Evolutionary conservation across 768 basidiomycete species (phyloP).

Genomic region (Rhodotorula paludigena): DNA sequence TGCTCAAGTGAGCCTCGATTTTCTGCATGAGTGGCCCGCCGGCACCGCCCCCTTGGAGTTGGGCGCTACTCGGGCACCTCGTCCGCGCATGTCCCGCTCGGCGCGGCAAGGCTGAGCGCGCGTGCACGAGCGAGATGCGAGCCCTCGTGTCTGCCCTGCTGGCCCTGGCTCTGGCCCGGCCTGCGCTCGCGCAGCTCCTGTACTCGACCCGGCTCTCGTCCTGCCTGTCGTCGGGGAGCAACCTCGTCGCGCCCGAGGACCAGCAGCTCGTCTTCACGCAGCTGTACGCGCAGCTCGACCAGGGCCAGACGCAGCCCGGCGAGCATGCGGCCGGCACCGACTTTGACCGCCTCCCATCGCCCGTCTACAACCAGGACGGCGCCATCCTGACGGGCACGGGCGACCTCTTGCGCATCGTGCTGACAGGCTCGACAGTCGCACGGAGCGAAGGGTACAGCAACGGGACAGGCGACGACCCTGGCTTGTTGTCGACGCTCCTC

Average conservation of each 20-base stretch:
- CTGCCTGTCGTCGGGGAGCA: neutral
- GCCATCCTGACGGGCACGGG: constrained; percentile 17
- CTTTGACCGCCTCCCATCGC: neutral
- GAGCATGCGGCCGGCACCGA: constrained; percentile 17
- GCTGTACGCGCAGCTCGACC: constrained; percentile 34
- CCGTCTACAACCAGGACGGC: constrained; percentile 19
- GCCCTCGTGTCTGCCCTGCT: neutral
- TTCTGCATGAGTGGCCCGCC: neutral
- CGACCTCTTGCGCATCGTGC: constrained; percentile 29
- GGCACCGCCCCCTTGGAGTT: neutral
- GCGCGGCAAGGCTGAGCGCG: no score
- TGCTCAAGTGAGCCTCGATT: no score
- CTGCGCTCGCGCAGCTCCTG: neutral
- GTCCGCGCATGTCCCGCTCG: no score
- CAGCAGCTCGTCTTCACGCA: constrained; percentile 20
- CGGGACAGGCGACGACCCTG: constrained; percentile 14
- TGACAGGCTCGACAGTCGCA: constrained; percentile 13
- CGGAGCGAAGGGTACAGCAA: constrained; percentile 31
- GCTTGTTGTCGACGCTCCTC: constrained; percentile 27
- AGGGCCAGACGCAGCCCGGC: constrained; percentile 10
- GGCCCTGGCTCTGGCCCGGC: neutral
- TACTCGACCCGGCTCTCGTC: neutral
- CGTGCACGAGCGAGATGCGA: neutral
- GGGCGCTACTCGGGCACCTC: no score
- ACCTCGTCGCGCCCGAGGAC: constrained; percentile 1